Evolutionary conservation across 768 basidiomycete genomes (phyloP), one percentile per base, ranked within the genome.

Genomic region (Lentinula boryana): DNA sequence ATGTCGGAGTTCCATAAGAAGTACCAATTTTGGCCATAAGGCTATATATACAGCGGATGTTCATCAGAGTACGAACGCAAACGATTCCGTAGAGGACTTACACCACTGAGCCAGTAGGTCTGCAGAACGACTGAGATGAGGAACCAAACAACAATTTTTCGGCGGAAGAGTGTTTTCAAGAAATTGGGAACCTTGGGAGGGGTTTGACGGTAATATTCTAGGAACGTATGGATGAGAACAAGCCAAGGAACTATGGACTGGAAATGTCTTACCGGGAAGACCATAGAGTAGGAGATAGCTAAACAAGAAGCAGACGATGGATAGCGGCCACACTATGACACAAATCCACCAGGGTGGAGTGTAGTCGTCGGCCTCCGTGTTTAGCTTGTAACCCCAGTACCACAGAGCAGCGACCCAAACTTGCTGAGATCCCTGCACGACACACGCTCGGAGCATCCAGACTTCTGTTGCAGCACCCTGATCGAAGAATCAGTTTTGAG

Each of bases 181-280:
- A 97, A 97, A 74, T 90, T 90, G 49, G 93, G 95, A 9, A 97
- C 95, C 69, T 94, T 95, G 1, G 95, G 95, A 21, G 95, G 95
- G 15, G 93, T 91, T 77, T 96, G 91, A 57, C 87, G 85, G 71
- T 92, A 94, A 69, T 94, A 94, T 63, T 94, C 92, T 89, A 62
- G 3, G 61, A 53, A 60, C 15, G 23, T 5, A 13, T 13, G 49
- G 16, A 52, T 69, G 57, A 59, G 41, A 23, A 4, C 5, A 23
- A 41, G 15, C 38, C 33, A 27, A 49, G 10, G 31, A 60, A 58
- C 32, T 9, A 52, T 40, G 4, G 2, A 4, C 53, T 41, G 18
- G 36, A 38, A 36, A 4, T 35, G 15, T n/a, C 48, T 38, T 58
- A 86, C 93, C 93, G 64, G 95, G 95, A 40, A 97, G 76, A 48